Conservation (phyloP, 2,329 filamentous ascomycete species). For the Microdochium trichocladiopsis region DNA sequence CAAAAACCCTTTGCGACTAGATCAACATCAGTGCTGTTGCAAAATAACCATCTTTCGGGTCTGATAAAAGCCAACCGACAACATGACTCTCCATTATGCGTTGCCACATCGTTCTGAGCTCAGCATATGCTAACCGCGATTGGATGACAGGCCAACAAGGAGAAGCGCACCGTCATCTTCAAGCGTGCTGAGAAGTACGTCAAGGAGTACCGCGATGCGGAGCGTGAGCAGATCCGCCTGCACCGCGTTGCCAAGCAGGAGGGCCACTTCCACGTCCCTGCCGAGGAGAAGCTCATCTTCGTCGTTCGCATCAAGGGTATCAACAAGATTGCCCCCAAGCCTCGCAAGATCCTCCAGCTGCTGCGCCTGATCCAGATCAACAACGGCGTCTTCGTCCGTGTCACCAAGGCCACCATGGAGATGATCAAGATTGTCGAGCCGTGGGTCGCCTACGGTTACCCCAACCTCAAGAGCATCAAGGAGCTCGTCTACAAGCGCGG, state of each 20-base stretch:
- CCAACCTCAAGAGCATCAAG: slow-evolving; percentile 98
- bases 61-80: slow-evolving; percentile 53
- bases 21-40: slow-evolving; percentile 95
- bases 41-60: slow-evolving; percentile 99
- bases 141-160: slow-evolving; percentile 75
- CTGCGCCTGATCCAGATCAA: slow-evolving; percentile 99
- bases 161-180: slow-evolving; percentile 98
- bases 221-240: slow-evolving; percentile 98
- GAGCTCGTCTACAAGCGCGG: slow-evolving; percentile 99
- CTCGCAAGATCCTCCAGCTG: slow-evolving; percentile 99
- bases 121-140: neutral
- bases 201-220: slow-evolving; percentile 96
- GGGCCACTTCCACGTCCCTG: slow-evolving; percentile 89
- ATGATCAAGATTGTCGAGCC: slow-evolving; percentile 99
- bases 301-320: slow-evolving; percentile 99
- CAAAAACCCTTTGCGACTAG: slow-evolving; percentile 87
- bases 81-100: slow-evolving; percentile 6
- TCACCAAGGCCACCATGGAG: slow-evolving; percentile 96
- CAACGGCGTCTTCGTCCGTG: slow-evolving; percentile 96
- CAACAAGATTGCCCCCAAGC: slow-evolving; percentile 99
- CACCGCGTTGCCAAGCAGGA: slow-evolving; percentile 82
- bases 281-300: slow-evolving; percentile 95
- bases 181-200: slow-evolving; percentile 99
- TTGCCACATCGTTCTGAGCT: slow-evolving; percentile 6
- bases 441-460: slow-evolving; percentile 98